Evolutionary conservation across 352 stramenopile genomes (phyloP).

Genomic region (Phytophthora meadii): DNA sequence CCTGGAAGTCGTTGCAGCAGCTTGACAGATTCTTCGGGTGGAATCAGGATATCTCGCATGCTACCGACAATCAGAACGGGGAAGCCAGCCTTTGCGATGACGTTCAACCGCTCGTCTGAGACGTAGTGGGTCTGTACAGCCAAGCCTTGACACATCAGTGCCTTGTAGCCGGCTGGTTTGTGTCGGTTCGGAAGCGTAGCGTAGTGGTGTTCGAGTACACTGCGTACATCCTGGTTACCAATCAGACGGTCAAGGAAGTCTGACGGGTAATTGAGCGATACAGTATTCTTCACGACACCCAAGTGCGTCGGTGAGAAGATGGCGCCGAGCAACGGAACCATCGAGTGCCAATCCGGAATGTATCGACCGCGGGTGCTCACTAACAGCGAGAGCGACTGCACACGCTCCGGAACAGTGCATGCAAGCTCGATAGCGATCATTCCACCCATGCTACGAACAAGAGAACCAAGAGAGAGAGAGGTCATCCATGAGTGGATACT

Average conservation of each 20-base stretch:
- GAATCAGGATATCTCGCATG: conserved; percentile 51
- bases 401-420: conserved; percentile 36
- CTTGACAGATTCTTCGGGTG: conserved; percentile 34
- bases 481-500: background rate
- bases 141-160: conserved; percentile 39
- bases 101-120: conserved; percentile 46
- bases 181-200: conserved; percentile 24
- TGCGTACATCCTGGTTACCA: conserved; percentile 32
- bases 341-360: conserved; percentile 39
- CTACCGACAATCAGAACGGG: conserved; percentile 53
- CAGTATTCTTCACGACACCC: conserved; percentile 36
- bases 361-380: conserved; percentile 46
- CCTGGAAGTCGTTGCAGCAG: conserved; percentile 26
- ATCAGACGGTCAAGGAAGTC: conserved; percentile 42
- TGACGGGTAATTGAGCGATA: conserved; percentile 50
- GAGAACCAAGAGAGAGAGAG: too few species aligned
- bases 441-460: conserved; percentile 44
- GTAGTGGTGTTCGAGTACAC: conserved; percentile 30
- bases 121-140: conserved; percentile 52
- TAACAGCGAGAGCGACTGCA: conserved; percentile 54
- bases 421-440: conserved; percentile 62
- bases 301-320: conserved; percentile 43
- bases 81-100: conserved; percentile 44
- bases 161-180: conserved; percentile 32
- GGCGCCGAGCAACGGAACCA: conserved; percentile 33